These are phyloP conservation scores for Murraya paniculata DNA, from an alignment of 345 rosid genomes.

Conservation along the genomic window DNA sequence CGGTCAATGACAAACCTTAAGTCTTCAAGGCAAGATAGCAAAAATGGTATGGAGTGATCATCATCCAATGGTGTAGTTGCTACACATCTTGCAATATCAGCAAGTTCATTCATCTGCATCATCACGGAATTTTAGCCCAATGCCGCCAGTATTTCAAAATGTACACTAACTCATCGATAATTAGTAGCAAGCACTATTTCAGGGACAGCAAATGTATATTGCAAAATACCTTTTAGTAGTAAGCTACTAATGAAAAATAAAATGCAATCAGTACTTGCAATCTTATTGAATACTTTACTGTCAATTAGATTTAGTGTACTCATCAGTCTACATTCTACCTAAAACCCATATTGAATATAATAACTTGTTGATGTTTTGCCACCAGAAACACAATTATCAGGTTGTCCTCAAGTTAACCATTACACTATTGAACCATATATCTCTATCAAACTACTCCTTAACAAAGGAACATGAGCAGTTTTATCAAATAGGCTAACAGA, in stretches of 20 bases:
- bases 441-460: neutral
- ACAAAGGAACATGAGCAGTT: neutral
- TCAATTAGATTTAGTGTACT: neutral
- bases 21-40: conserved; percentile 81
- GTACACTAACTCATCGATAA: neutral
- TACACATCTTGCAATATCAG: conserved; percentile 93
- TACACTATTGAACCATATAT: neutral
- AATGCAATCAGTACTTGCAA: neutral
- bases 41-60: conserved; percentile 62
- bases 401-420: neutral
- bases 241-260: neutral
- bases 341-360: neutral
- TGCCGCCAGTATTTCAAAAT: conserved; percentile 3
- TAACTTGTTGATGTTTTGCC: neutral
- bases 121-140: conserved; percentile 19
- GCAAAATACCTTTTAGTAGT: neutral
- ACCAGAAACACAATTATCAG: neutral
- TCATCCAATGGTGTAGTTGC: conserved; percentile 79
- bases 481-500: neutral
- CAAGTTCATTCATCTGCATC: conserved; percentile 93
- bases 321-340: neutral
- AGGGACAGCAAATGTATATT: conserved; percentile 6
- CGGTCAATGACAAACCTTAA: conserved; percentile 78
- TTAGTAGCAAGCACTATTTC: neutral
- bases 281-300: neutral